phyloP scores from a whole-genome alignment of 73 alveolate species.

The Blepharisma japonicum region DNA sequence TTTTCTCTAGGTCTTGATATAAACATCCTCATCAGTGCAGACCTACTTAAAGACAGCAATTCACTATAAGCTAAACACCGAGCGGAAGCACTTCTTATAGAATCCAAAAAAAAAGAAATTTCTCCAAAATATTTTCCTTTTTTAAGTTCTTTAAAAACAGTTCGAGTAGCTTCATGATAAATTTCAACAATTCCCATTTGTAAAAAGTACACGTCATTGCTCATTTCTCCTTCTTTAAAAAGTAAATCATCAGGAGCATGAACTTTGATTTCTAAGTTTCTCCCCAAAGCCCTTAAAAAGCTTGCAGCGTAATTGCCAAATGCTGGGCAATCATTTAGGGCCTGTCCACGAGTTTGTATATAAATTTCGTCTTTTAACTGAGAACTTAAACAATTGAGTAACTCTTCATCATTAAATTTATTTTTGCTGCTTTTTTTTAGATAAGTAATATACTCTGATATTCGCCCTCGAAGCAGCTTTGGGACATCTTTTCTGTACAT shows the following conservation, averaged over 20 bases:
- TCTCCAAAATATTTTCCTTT: conserved; percentile 48
- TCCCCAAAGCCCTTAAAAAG: conserved; percentile 36
- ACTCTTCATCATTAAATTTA: conserved; percentile 51
- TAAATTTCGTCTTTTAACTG: conserved; percentile 41
- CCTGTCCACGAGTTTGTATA: conserved; percentile 36
- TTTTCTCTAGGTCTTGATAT: background rate
- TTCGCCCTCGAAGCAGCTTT: conserved; percentile 31
- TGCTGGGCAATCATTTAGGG: conserved; percentile 28
- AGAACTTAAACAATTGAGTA: conserved; percentile 31
- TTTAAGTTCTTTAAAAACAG: conserved; percentile 23
- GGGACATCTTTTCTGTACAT: conserved; percentile 48
- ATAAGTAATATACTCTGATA: conserved; percentile 44
- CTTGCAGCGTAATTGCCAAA: conserved; percentile 14
- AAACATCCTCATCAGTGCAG: background rate
- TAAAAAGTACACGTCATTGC: conserved; percentile 60
- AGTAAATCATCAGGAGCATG: conserved; percentile 68
- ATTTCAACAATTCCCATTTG: conserved; percentile 62
- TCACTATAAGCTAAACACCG: conserved; percentile 45
- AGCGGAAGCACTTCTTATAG: conserved; percentile 49
- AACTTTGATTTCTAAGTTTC: conserved; percentile 56
- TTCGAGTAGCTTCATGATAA: conserved; percentile 30
- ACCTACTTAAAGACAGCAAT: background rate
- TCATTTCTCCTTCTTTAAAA: conserved; percentile 74
- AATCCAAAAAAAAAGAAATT: conserved; percentile 50
- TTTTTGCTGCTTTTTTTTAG: conserved; percentile 44